phyloP scores from a whole-genome alignment of 306 rosid genomes.

The Quillaja saponaria region DNA sequence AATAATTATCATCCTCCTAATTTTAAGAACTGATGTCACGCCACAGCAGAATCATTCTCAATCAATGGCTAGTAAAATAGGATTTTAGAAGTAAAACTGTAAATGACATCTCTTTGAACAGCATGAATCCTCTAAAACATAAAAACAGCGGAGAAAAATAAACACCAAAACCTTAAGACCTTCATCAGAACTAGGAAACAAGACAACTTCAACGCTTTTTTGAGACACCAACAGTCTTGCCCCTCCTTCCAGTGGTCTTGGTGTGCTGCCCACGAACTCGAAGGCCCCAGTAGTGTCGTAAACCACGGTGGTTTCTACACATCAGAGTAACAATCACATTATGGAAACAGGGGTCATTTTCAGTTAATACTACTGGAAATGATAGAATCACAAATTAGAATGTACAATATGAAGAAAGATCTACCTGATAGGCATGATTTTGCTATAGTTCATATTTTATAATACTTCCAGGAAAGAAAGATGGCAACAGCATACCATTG shows the following conservation, averaged over 20 bases:
- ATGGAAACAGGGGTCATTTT: too few relatives aligned
- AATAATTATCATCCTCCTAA: slow-evolving; percentile 6
- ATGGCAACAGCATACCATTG: too few relatives aligned
- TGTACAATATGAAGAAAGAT: background rate
- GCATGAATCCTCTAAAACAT: slow-evolving; percentile 32
- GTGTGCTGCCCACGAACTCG: slow-evolving; percentile 99
- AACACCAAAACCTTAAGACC: slow-evolving; percentile 1
- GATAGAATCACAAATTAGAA: background rate
- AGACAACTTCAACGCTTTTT: slow-evolving; percentile 71
- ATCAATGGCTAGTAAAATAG: slow-evolving; percentile 5
- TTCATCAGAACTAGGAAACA: background rate
- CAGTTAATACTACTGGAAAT: background rate
- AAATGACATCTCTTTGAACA: slow-evolving; percentile 15
- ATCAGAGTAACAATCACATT: slow-evolving; percentile 5
- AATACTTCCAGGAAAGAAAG: too few relatives aligned
- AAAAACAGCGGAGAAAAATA: slow-evolving; percentile 16
- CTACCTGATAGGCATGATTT: too few relatives aligned
- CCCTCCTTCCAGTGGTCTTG: slow-evolving; percentile 96
- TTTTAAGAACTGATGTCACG: slow-evolving; percentile 10
- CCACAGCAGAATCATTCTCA: slow-evolving; percentile 22
- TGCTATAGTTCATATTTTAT: too few relatives aligned
- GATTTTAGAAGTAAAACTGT: background rate
- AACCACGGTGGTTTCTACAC: slow-evolving; percentile 96
- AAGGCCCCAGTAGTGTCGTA: slow-evolving; percentile 99
- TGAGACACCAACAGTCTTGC: slow-evolving; percentile 98